A percentile compares a stretch with the other conserved stretches of the same genome.
phyloP scores from a whole-genome alignment of 345 rosid species.

The Populus nigra region DNA sequence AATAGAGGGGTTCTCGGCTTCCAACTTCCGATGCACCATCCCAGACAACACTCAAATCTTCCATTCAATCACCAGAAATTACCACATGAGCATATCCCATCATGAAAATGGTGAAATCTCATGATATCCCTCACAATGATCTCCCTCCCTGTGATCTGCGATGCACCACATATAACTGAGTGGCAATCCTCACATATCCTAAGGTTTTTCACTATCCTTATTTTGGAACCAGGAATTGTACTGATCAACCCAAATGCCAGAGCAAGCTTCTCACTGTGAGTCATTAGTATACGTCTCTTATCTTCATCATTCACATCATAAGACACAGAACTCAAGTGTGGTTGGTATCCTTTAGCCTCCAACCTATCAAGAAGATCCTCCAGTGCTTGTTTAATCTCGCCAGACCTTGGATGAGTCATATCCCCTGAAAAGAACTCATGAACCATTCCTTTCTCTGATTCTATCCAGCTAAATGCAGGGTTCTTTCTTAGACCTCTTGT shows the following conservation, averaged over 20 bases:
- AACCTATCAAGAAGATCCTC: conserved; percentile 47
- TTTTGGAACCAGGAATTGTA: conserved; percentile 29
- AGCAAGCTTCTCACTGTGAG: conserved; percentile 77
- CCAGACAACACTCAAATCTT: not conserved
- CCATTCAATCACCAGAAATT: conserved; percentile 57
- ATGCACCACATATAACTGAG: conserved; percentile 51
- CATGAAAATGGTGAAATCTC: conserved; percentile 74
- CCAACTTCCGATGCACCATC: not conserved
- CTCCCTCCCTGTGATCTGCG: conserved; percentile 48
- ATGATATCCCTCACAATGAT: conserved; percentile 65
- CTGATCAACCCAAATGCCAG: conserved; percentile 59
- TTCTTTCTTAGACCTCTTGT: conserved; percentile 59
- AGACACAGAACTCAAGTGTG: conserved; percentile 47
- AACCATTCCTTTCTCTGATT: conserved; percentile 46
- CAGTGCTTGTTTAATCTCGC: conserved; percentile 47
- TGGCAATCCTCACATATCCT: conserved; percentile 83
- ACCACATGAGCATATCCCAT: conserved; percentile 70
- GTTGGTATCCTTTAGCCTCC: conserved; percentile 48
- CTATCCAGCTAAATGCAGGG: conserved; percentile 80
- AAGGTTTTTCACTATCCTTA: conserved; percentile 68
- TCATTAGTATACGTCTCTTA: conserved; percentile 48
- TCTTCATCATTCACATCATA: conserved; percentile 50
- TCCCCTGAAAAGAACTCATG: conserved; percentile 72
- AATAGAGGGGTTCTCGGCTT: not conserved
- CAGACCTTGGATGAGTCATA: conserved; percentile 48